Base-by-base conservation (phyloP, 1,284 basidiomycete genomes). In the Boletus sp. region DNA sequence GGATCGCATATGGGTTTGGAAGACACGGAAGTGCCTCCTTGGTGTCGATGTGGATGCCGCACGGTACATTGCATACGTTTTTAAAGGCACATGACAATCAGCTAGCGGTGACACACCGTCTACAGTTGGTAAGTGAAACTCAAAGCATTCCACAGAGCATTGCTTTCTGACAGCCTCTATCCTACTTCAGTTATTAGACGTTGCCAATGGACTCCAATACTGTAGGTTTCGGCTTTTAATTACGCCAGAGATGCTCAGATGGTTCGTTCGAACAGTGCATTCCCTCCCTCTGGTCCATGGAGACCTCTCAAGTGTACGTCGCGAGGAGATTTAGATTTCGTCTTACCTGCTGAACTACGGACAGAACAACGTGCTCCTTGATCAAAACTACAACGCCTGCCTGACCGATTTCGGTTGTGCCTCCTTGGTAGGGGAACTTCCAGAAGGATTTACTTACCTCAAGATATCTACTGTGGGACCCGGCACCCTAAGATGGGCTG, bases 41-140 rank as follows among this genome's bases (percentile, higher is more conserved):
- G 42, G 64, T 67, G 9, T 65, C 63, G 1, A 8, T 20, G 15
- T 65, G 65, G 63, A 67, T 67, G 61, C 55, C 63, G 0, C n/a
- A 61, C 4, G 53, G 50, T 18, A 57, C 61, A 8, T 47, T 65
- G 1, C 53, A 54, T 18, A 16, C 7, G 3, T 58, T 68, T 16
- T 36, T 61, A 8, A 15, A 27, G 1, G 20, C 15, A 0, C 49
- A 59, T 12, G 53, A 55, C 7, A 3, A 42, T 27, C 22, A 24
- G 6, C 59, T 65, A 4, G 18, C 3, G 7, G 29, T 62, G 4
- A 29, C 27, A 20, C 52, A 56, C 13, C 58, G 56, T 18, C 44
- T 65, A 12, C 51, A 62, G 16, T 36, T 61, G 37, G 59, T 11
- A 42, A 41, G 55, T 62, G 16, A n/a, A 31, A 36, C 2, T 4